Evolutionary conservation across 2,329 filamentous ascomycete species (phyloP), one percentile per base, ranked within the genome.

Genomic region (Cercospora zeina): DNA sequence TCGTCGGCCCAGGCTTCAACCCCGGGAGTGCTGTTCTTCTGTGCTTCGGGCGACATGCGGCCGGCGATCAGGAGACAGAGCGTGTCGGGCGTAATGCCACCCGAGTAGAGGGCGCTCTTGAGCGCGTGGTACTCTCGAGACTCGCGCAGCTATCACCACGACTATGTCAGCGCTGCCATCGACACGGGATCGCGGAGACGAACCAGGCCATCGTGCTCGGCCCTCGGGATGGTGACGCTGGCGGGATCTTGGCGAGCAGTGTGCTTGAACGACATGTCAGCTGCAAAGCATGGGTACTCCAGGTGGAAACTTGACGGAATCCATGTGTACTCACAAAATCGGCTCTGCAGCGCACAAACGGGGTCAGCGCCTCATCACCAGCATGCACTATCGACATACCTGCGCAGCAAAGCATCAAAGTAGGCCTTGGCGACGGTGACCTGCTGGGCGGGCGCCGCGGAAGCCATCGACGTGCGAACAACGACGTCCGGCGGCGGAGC

Each of bases 121-220:
- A 85, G 75, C 42, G 78, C 75, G 62, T 77, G 81, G 70, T 86
- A 87, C 73, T 87, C 81, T 62, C 77, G 78, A 54, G 80, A 77
- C 30, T 65, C 65, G 58, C 74, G 77, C 27, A 76, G 71, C 77
- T 80, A 56, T 37, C 8, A 54, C 1, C 8, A n/a, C 10, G 8
- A 49, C 65, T 47, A 62, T 55, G 34, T 30, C 13, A n/a, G 42
- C 24, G 33, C 16, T 11, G 11, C 13, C 49, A 19, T 16, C 19
- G 13, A 11, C 13, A 13, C 19, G 33, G 6, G 16, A 47, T 33
- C 1, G 11, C 21, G 14, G 39, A 11, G 11, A 36, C 81, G 74
- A 67, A 86, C 79, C 63, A 91, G 78, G 54, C 74, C 74, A 54
- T 87, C 81, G 75, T 91, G 85, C 70, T 91, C 86, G 54, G 76